Conservation (phyloP, 768 basidiomycete genomes). For the Arthromyces matolae region DNA sequence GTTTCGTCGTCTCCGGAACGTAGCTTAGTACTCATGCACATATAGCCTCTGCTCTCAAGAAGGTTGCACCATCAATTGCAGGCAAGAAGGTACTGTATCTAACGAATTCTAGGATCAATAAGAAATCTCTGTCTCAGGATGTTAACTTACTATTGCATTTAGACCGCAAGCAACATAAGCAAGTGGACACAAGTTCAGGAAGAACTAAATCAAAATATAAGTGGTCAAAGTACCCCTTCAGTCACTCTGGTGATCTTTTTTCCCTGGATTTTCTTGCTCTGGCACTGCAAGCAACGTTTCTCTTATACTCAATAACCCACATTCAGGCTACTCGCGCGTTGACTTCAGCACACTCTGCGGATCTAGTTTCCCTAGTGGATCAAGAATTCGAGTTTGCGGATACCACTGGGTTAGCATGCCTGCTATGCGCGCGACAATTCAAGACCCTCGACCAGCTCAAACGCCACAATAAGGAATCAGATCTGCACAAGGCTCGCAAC, state of each 20-base stretch:
- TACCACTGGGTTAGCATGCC: constrained; percentile 65
- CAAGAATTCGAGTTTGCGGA: constrained; percentile 84
- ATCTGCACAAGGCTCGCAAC: constrained; percentile 84
- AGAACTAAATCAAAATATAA: constrained; percentile 59
- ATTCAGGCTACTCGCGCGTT: constrained; percentile 25
- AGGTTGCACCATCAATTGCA: constrained; percentile 76
- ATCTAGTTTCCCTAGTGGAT: constrained; percentile 35
- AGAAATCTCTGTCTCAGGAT: constrained; percentile 1
- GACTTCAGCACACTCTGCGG: constrained; percentile 15
- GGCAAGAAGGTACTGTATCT: constrained; percentile 69
- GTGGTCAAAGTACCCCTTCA: constrained; percentile 19
- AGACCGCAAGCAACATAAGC: constrained; percentile 88
- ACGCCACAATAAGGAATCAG: constrained; percentile 91
- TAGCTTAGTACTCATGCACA: background rate
- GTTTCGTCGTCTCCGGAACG: too few relatives aligned
- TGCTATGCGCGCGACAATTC: constrained; percentile 93
- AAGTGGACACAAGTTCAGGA: constrained; percentile 98
- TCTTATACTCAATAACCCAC: constrained; percentile 24
- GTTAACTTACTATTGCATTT: constrained; percentile 12
- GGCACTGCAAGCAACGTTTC: constrained; percentile 19
- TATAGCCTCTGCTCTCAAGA: constrained; percentile 48
- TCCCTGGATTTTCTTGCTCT: constrained; percentile 23
- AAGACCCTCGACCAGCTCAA: constrained; percentile 81
- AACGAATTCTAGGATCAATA: background rate
- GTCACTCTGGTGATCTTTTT: constrained; percentile 32